phyloP scores from a whole-genome alignment of 768 basidiomycete genomes.

The Pleurotus pulmonarius region DNA sequence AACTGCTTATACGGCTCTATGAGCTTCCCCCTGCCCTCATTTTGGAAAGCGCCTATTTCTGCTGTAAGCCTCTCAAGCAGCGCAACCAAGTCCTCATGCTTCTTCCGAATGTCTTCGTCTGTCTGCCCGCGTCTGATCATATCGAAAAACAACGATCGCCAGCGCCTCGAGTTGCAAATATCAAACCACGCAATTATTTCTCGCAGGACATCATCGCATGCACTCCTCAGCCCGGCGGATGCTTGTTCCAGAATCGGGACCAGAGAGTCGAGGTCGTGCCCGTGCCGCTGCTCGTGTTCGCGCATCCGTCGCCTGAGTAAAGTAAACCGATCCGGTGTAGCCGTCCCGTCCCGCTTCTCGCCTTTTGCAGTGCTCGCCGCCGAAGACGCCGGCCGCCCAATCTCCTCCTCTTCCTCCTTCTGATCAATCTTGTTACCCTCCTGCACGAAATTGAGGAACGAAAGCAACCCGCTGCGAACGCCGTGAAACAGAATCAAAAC shows the following conservation, averaged over 20 bases:
- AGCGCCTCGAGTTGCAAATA: slow-evolving; percentile 32
- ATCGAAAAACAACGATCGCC: slow-evolving; percentile 24
- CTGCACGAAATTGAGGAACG: slow-evolving; percentile 32
- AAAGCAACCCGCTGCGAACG: slow-evolving; percentile 24
- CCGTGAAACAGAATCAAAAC: slow-evolving; percentile 17
- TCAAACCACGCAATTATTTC: slow-evolving; percentile 29
- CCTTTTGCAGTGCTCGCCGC: no score
- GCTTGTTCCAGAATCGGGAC: slow-evolving; percentile 35
- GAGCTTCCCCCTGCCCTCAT: slow-evolving; percentile 28
- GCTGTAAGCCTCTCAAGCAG: slow-evolving; percentile 20
- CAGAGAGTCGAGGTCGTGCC: slow-evolving; percentile 37
- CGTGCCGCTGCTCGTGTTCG: slow-evolving; percentile 33
- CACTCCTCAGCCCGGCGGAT: slow-evolving; percentile 29
- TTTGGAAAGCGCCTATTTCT: slow-evolving; percentile 25
- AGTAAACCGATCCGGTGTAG: slow-evolving; percentile 25
- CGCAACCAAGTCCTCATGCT: slow-evolving; percentile 19
- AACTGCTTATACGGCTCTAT: slow-evolving; percentile 38
- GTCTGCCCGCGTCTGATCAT: slow-evolving; percentile 11
- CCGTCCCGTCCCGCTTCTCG: slow-evolving; percentile 6
- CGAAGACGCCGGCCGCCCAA: neutral
- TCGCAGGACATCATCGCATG: slow-evolving; percentile 23
- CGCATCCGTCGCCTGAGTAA: slow-evolving; percentile 22
- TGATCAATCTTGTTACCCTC: slow-evolving; percentile 23
- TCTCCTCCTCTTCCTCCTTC: slow-evolving; percentile 17
- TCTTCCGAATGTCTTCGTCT: slow-evolving; percentile 17